Base-by-base conservation (phyloP, 164 flowering plant genomes). In the Aristolochia fimbriata region DNA sequence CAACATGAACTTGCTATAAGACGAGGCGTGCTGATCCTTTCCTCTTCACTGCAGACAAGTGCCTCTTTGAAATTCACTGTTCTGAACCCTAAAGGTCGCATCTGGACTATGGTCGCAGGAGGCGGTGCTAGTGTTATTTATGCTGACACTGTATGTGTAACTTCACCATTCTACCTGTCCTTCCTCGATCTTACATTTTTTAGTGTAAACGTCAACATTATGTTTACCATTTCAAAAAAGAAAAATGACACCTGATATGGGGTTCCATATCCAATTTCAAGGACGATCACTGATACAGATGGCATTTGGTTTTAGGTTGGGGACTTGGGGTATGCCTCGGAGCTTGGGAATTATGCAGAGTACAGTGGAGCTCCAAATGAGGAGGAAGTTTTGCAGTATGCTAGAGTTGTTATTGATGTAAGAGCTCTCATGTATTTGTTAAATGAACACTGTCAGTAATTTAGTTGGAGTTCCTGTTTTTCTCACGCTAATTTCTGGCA, bases 61-160 rank as follows among this genome's bases (percentile, higher is more conserved):
- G 88, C 97, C 63, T 91, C 97, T 25, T 67, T 88, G 80, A 91
- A 91, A 65, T 91, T 91, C 66, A 84, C 96, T 23, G 88, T 91
- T 48, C 68, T 91, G 76, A 91, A 91, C 71, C 94, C 94, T 22
- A 88, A 83, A 73, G 96, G 97, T 61, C 85, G 96, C 51, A 86
- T 88, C 48, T 91, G 97, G 97, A 91, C 97, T 0, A 91, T 91
- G 97, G 97, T 91, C 15, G 97, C 97, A 70, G 97, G 97, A 73
- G 97, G 97, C 53, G 96, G 97, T 64, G 96, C 96, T 14, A 91
- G 96, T 75, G 96, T 91, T 7, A 91, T 91, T 49, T 91, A 91
- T 80, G 96, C 97, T 15, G 97, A 88, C 64, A 88, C 97, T 27
- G 97, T 91, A 63, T 74, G 87, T 70, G n/a, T 27, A 37, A 7